Evolutionary conservation across 768 basidiomycete species (phyloP).

Genomic region (Russula earlei): DNA sequence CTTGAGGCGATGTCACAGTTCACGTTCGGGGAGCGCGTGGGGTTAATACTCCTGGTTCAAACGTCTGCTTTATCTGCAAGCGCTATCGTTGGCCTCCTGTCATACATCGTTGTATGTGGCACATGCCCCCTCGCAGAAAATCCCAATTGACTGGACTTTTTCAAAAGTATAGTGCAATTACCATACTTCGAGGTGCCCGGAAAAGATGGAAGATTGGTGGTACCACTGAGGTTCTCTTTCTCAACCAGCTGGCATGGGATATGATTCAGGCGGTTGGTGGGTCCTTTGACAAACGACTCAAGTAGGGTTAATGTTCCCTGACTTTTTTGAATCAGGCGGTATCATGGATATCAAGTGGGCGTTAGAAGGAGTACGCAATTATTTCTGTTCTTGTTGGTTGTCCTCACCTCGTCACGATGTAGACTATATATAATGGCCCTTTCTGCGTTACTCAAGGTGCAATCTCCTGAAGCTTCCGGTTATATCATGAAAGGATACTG

Average conservation of each 20-base stretch:
- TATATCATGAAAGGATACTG: not conserved
- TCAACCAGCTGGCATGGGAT: slow-evolving; percentile 22
- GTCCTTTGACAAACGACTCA: not conserved
- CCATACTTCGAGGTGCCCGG: not conserved
- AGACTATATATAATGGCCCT: not conserved
- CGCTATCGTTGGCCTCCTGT: not conserved
- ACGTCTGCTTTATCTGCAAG: not conserved
- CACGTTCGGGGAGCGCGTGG: not conserved
- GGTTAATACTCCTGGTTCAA: not conserved
- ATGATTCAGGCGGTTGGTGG: slow-evolving; percentile 22
- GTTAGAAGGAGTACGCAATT: not conserved
- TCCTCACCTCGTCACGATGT: not conserved
- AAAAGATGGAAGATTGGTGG: not conserved
- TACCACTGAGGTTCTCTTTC: slow-evolving; percentile 34
- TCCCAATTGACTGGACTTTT: not conserved
- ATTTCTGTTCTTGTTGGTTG: not conserved
- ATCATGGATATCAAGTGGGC: not conserved
- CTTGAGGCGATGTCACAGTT: no score
- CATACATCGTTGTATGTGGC: not conserved
- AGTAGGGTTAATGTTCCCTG: not conserved
- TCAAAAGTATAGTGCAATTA: not conserved
- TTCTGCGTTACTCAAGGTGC: not conserved
- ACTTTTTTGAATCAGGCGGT: not conserved
- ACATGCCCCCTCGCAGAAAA: not conserved
- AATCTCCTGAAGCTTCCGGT: not conserved